Evolutionary conservation across 768 basidiomycete species (phyloP).

Genomic region (Suillus americanus): DNA sequence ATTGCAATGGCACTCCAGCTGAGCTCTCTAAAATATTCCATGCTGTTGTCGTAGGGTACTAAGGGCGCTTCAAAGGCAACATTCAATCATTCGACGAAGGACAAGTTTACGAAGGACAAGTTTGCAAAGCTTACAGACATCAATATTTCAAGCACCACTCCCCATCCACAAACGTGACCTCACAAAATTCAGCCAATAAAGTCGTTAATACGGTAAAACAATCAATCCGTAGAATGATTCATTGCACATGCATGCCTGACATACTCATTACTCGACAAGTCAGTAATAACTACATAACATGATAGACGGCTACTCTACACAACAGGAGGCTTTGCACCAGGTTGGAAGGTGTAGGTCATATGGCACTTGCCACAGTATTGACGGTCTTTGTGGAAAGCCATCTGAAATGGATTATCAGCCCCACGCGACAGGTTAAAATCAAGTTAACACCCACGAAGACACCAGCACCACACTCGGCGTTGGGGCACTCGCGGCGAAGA

Average conservation of each 20-base stretch:
- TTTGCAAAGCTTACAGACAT: not conserved
- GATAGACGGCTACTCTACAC: slow-evolving; percentile 39
- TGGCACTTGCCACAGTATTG: slow-evolving; percentile 98
- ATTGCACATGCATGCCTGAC: not conserved
- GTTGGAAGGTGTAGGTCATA: slow-evolving; percentile 81
- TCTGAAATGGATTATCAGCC: slow-evolving; percentile 46
- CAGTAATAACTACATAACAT: not conserved
- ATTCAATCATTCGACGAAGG: not conserved
- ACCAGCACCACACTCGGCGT: slow-evolving; percentile 80
- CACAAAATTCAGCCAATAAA: not conserved
- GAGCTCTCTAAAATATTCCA: not conserved
- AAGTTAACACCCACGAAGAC: slow-evolving; percentile 61
- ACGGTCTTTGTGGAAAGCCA: slow-evolving; percentile 98
- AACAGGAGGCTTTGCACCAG: slow-evolving; percentile 76
- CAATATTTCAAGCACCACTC: not conserved
- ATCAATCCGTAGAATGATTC: not conserved
- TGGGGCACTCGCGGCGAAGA: slow-evolving; percentile 93
- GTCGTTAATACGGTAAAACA: not conserved
- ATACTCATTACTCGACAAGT: not conserved
- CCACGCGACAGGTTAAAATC: not conserved
- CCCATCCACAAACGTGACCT: not conserved
- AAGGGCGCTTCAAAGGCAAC: not conserved
- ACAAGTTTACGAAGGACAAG: not conserved
- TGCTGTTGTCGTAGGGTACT: too few species aligned
- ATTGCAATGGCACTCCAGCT: not conserved